Base-by-base conservation (phyloP, 2,329 filamentous ascomycete species). In the Colletotrichum coccodes region DNA sequence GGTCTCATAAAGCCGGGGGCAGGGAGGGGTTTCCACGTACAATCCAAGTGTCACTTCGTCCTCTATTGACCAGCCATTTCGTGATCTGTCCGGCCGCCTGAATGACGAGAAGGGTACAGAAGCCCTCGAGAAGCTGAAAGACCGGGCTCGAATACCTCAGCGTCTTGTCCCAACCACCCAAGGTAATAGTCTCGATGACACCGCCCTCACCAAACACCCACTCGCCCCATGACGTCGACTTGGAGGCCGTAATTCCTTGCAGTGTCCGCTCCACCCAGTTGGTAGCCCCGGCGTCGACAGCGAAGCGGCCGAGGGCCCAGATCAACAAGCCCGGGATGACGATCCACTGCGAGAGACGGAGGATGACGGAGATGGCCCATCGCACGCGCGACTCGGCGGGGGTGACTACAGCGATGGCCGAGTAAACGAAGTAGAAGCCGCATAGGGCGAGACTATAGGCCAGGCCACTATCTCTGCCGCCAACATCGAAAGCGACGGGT, bases 401-500 rank as follows among this genome's bases (percentile, higher is more conserved):
- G 0, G 95, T 97, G 16, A 90, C 86, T 70, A 98, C 87, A 77
- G 92, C 93, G 72, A 96, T 85, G 71, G 89, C 84, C 64, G 94
- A 97, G 82, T 96, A 94, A 79, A 94, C 82, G 79, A 97, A 92
- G 84, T 98, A 98, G 86, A 97, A 98, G 75, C 88, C 86, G 74
- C 95, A 95, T 62, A 98, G 89, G 54, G 93, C 90, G 61, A 98
- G 88, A 78, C 94, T 98, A 84, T 97, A 98, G 71, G 94, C 95
- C 77, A 99, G 87, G 68, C 96, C 96, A 77, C 94, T 97, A 75
- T 96, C 95, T 76, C 94, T 91, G 71, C 96, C 96, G 79, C 96
- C 96, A 76, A 98, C 95, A 89, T 99, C 96, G 84, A 98, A 98
- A 76, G 95, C 94, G 78, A 99, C 91, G 71, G 96, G 96, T 79